phyloP scores from a whole-genome alignment of 129 eudicot species.

The Erigeron canadensis region DNA sequence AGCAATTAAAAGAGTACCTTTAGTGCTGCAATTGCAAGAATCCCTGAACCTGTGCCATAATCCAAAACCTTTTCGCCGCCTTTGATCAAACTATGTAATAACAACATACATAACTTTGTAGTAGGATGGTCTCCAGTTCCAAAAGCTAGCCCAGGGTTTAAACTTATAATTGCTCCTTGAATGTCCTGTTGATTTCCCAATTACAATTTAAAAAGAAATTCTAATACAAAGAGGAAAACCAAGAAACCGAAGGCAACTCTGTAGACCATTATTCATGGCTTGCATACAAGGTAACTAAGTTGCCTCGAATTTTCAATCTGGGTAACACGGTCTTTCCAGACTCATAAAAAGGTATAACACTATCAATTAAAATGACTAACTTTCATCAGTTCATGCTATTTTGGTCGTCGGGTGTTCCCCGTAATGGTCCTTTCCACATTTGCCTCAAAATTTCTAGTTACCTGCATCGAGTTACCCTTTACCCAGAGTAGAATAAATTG shows the following conservation, averaged over 20 bases:
- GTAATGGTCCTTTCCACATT: too few relatives aligned
- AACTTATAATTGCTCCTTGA: conserved; percentile 62
- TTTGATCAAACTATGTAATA: conserved; percentile 57
- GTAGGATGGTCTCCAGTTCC: conserved; percentile 99
- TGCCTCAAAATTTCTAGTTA: too few relatives aligned
- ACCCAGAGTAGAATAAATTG: background rate
- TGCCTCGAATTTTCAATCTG: background rate
- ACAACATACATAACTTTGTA: conserved; percentile 73
- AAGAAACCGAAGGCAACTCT: background rate
- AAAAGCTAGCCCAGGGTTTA: conserved; percentile 90
- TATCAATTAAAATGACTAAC: too few relatives aligned
- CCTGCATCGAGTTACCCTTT: background rate
- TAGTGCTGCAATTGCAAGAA: conserved; percentile 87
- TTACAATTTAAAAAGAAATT: background rate
- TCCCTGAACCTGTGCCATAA: conserved; percentile 95
- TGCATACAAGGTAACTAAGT: background rate
- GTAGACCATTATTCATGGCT: background rate
- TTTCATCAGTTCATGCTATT: too few relatives aligned
- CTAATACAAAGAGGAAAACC: background rate
- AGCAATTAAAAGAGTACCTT: conserved; percentile 42
- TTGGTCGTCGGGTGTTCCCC: too few relatives aligned
- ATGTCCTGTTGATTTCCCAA: conserved; percentile 42
- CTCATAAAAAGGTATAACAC: background rate
- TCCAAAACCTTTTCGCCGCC: conserved; percentile 84
- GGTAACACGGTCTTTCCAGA: background rate